Evolutionary conservation across 2,329 filamentous ascomycete genomes (phyloP), one percentile per base, ranked within the genome.

Genomic region (Coniosporium tulheliwenetii): DNA sequence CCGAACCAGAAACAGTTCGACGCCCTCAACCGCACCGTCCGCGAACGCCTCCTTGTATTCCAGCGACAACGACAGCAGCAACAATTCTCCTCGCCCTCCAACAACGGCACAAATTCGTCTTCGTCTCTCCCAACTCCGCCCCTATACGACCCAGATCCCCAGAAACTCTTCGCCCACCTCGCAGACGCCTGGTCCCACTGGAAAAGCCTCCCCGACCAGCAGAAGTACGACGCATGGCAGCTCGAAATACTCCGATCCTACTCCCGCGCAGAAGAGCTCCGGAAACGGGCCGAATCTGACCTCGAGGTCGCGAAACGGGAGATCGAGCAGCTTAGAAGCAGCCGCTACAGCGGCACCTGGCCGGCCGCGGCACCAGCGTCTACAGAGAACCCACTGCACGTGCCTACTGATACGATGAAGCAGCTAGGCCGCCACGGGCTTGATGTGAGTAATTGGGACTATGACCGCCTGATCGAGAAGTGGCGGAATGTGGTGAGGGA

Each of bases 151-250:
- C 35, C 73, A 69, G 47, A 89, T 39, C 78, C 85, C 46, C 74
- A 76, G 39, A 77, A 81, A 48, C 73, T 87, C 30, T 67, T 73
- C 34, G 71, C 81, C 43, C 89, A 96, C 55, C 59, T 94, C 5
- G 73, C 81, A n/a, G 75, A 79, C 10, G 78, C 84, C 0, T 93
- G 78, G 55, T 69, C 72, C 5, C 79, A 84, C 35, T 96, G 87
- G 87, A 74, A 74, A 39, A 66, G 66, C 1, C 65, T 91, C 19
- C 61, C 77, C 0, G 63, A 67, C n/a, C 47, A 57, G 26, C 59
- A 65, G 36, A 53, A 60, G 38, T 56, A 62, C 37, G 58, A 63
- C 30, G 57, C 55, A 29, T 70, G 66, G 66, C 61, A 61, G 41
- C 48, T 68, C 30, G 66, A 70, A 47, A 56, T 65, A 12, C 49